Evolutionary conservation across 176 grass and related monocot species (phyloP), one percentile per base, ranked within the genome.

Genomic region (Neostapfia colusana): DNA sequence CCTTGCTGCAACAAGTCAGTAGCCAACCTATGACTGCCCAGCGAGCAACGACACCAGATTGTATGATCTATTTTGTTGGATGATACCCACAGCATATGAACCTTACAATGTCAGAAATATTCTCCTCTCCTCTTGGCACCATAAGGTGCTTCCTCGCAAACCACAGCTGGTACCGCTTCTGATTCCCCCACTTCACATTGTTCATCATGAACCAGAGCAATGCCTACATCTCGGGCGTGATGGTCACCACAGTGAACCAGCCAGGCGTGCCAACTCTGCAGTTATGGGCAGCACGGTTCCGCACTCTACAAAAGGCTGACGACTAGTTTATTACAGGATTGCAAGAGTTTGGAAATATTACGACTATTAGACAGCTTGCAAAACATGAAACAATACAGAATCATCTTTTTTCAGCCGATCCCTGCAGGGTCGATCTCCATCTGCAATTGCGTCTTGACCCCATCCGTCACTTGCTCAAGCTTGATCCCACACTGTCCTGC

Each of bases 1-100:
- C 70, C 51, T 85, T 92, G 74, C 65, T 79, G 63, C 84, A 93
- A 69, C 77, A 72, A 7, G 80, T 98, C 11, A 98, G 84, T 74
- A 98, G 56, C 95, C 95, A 97, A 11, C 91, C 89, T 7, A 97
- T 86, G 38, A 97, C 68, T 5, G 89, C 84, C 95, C 91, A 92
- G 39, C 95, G 88, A 5, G 95, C 86, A 51, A 98, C 90, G 60
- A 88, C 82, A 13, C 86, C 79, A 0, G 91, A 92, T 8, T 88
- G 89, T 23, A 98, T 98, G 23, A 89, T 57, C 80, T 88, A 82
- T 18, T 98, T 92, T 0, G 87, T 82, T 0, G 91, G 95, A 60
- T 92, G 89, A 48, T 90, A 81, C 16, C 77, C 75, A 3, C 86
- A 87, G 59, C 89, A 94, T 74, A 98, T 84, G 82, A 94, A 98